A percentile compares a stretch with the other conserved stretches of the same genome.
These are phyloP conservation scores for Paspalum vaginatum DNA, from an alignment of 176 grass and related monocot species.

Conservation along the genomic window DNA sequence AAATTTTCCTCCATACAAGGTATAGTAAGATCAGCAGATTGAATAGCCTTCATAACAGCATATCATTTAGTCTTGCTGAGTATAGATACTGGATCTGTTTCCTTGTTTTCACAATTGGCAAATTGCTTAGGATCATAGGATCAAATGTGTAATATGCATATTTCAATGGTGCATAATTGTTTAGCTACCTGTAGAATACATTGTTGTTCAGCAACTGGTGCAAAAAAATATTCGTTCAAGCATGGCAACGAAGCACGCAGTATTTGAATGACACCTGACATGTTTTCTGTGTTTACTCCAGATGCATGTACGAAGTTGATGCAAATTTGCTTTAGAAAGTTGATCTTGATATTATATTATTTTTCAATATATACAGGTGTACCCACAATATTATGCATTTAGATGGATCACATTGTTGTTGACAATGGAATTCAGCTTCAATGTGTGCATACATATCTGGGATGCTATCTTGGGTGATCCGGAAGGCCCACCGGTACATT, in stretches of 20 bases:
- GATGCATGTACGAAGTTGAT: background rate
- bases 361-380: conserved; percentile 58
- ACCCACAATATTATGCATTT: conserved; percentile 95
- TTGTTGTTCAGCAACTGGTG: conserved; percentile 5
- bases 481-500: conserved; percentile 65
- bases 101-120: background rate
- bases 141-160: background rate
- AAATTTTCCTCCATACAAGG: background rate
- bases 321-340: conserved; percentile 1
- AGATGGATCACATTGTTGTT: conserved; percentile 93
- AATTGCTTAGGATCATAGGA: background rate
- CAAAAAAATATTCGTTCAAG: background rate
- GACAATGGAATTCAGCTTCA: conserved; percentile 88
- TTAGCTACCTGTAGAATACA: background rate
- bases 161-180: background rate
- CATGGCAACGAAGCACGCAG: background rate
- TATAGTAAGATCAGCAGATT: background rate
- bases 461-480: conserved; percentile 90
- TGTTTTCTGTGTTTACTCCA: background rate
- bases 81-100: conserved; percentile 11
- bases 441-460: conserved; percentile 77
- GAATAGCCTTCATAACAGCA: background rate
- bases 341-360: background rate
- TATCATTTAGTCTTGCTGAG: background rate
- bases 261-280: background rate